Evolutionary conservation across 139 green algal species (phyloP).

Genomic region (Spirogloea muscicola): DNA sequence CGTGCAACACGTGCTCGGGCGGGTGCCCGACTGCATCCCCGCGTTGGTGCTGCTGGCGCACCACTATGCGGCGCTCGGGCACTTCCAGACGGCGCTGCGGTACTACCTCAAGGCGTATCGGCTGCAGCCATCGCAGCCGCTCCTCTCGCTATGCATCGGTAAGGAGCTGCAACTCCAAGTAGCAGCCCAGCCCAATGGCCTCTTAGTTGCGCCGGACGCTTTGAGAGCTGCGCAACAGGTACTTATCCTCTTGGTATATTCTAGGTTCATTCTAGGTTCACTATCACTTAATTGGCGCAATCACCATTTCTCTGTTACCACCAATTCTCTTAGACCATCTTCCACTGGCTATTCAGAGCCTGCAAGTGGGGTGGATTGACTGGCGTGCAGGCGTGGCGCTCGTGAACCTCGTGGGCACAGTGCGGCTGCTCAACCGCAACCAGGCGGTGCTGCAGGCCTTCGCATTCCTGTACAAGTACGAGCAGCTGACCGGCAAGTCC

Average conservation of each 20-base stretch:
- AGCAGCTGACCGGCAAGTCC: not conserved
- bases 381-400: slow-evolving; percentile 22
- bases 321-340: too few relatives aligned
- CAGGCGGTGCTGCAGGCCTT: slow-evolving; percentile 54
- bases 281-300: too few relatives aligned
- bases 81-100: slow-evolving; percentile 5
- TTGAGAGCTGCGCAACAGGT: too few relatives aligned
- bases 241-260: too few relatives aligned
- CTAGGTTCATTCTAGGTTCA: too few relatives aligned
- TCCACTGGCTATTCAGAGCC: too few relatives aligned
- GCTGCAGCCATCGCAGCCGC: slow-evolving; percentile 5
- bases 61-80: slow-evolving; percentile 2
- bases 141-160: slow-evolving; percentile 27
- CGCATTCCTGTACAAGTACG: slow-evolving; percentile 68
- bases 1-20: slow-evolving; percentile 2
- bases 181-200: too few relatives aligned
- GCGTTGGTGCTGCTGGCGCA: slow-evolving; percentile 11
- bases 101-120: slow-evolving; percentile 16
- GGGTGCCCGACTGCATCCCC: not conserved
- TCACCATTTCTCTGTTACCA: too few relatives aligned
- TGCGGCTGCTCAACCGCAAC: slow-evolving; percentile 24
- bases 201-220: too few relatives aligned
- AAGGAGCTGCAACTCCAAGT: too few relatives aligned
- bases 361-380: too few relatives aligned
- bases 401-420: slow-evolving; percentile 2